phyloP scores from a whole-genome alignment of 345 rosid genomes.

The Corymbia maculata region DNA sequence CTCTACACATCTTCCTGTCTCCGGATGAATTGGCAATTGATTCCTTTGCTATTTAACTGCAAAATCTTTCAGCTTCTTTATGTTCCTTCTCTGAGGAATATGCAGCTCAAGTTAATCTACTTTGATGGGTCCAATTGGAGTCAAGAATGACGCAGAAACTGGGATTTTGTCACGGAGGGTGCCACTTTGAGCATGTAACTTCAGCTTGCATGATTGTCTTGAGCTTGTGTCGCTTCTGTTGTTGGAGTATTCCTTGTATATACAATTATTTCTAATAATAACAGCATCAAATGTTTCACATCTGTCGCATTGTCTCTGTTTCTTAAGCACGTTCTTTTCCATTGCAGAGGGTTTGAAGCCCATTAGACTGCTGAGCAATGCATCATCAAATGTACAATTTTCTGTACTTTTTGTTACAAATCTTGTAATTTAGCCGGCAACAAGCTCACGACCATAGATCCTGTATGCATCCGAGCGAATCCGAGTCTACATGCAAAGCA shows the following conservation, averaged over 20 bases:
- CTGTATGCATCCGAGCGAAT: neutral
- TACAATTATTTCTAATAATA: neutral
- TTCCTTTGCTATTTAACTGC: neutral
- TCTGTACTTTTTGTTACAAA: neutral
- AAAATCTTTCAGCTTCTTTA: neutral
- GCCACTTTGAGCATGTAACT: neutral
- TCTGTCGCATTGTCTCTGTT: neutral
- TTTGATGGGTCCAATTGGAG: neutral
- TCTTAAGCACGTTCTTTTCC: neutral
- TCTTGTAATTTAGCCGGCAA: neutral
- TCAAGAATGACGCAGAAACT: neutral
- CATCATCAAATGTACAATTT: neutral
- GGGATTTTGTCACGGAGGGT: neutral
- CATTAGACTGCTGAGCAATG: neutral
- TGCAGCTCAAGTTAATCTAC: neutral
- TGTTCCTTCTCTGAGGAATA: neutral
- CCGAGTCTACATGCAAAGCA: neutral
- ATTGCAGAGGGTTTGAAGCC: neutral
- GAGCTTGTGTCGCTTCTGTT: neutral
- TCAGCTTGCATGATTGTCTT: neutral
- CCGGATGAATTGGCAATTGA: neutral
- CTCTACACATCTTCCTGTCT: constrained; percentile 14
- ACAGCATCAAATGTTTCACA: neutral
- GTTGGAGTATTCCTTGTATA: neutral
- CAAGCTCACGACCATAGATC: neutral